Evolutionary conservation across 2,329 filamentous ascomycete species (phyloP).

Genomic region (Xylariaceae sp.): DNA sequence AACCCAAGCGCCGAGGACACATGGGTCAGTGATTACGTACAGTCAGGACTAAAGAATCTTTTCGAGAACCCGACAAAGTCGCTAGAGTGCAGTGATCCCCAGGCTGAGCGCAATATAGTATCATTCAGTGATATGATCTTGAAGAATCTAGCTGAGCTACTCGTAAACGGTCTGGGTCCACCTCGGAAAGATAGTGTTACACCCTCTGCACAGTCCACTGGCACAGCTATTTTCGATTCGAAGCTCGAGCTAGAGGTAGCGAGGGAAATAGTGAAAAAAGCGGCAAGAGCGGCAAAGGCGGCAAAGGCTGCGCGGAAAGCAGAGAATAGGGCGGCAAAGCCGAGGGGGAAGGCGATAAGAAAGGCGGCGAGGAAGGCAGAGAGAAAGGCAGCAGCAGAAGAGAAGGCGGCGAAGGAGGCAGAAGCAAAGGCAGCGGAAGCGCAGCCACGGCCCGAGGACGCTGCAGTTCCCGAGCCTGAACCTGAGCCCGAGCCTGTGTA

Average conservation of each 20-base stretch:
- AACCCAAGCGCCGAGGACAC: slow-evolving; percentile 13
- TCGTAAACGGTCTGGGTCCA: too few relatives aligned
- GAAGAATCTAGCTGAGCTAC: slow-evolving; percentile 22
- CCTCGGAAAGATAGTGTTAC: too few relatives aligned
- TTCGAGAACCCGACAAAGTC: slow-evolving; percentile 22
- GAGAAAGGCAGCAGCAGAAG: neutral
- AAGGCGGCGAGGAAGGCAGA: too few relatives aligned
- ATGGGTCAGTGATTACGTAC: slow-evolving; percentile 26
- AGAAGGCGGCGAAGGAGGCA: neutral
- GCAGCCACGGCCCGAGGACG: too few relatives aligned
- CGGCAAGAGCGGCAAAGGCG: too few relatives aligned
- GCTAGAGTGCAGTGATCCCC: slow-evolving; percentile 13
- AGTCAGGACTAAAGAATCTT: slow-evolving; percentile 14
- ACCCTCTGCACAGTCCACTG: too few relatives aligned
- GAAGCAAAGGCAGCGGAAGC: neutral
- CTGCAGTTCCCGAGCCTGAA: neutral
- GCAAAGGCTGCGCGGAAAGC: too few relatives aligned
- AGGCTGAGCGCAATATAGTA: slow-evolving; percentile 14
- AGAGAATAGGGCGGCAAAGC: too few relatives aligned
- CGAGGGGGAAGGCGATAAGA: too few relatives aligned
- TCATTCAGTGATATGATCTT: slow-evolving; percentile 28
- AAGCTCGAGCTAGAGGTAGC: too few relatives aligned
- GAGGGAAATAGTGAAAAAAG: too few relatives aligned
- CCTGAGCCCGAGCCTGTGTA: neutral
- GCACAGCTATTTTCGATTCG: too few relatives aligned